Percentiles rank a stretch among this genome's conserved stretches.
These are phyloP conservation scores for Yamadazyma mexicana DNA, from an alignment of 1,139 yeast genomes.

Conservation along the genomic window DNA sequence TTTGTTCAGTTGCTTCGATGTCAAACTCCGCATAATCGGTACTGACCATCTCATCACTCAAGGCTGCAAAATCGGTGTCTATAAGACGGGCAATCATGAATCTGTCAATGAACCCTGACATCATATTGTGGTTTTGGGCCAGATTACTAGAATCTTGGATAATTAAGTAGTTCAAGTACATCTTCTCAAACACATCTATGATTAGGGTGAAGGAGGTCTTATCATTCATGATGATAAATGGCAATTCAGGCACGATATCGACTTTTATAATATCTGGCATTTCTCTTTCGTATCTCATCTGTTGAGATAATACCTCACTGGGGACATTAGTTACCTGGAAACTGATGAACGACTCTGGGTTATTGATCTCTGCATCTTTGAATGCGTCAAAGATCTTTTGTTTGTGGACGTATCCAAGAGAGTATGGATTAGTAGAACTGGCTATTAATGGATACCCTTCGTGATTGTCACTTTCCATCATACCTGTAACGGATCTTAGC, in stretches of 20 bases:
- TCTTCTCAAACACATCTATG: slow-evolving; percentile 41
- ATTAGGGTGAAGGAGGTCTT: slow-evolving; percentile 35
- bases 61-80: slow-evolving; percentile 26
- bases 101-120: slow-evolving; percentile 45
- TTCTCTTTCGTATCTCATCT: slow-evolving; percentile 24
- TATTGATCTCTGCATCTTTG: slow-evolving; percentile 11
- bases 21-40: slow-evolving; percentile 16
- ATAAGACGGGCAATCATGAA: slow-evolving; percentile 35
- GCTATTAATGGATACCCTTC: slow-evolving; percentile 46
- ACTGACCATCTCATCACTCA: slow-evolving; percentile 17
- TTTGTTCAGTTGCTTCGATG: slow-evolving; percentile 12
- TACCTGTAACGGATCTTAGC: slow-evolving; percentile 17
- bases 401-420: slow-evolving; percentile 40
- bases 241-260: slow-evolving; percentile 20
- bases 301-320: slow-evolving; percentile 23
- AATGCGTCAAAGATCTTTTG: slow-evolving; percentile 22
- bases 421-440: slow-evolving; percentile 25
- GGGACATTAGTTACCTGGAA: slow-evolving; percentile 25
- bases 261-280: slow-evolving; percentile 14
- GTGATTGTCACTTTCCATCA: slow-evolving; percentile 33
- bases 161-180: slow-evolving; percentile 39
- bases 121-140: slow-evolving; percentile 14
- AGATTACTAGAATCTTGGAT: slow-evolving; percentile 19
- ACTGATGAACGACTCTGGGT: slow-evolving; percentile 17
- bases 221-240: slow-evolving; percentile 30